A percentile compares a stretch with the other conserved stretches of the same genome.
These are phyloP conservation scores for Paracamarosporium sp. DNA, from an alignment of 2,329 filamentous ascomycete genomes.

Conservation along the genomic window DNA sequence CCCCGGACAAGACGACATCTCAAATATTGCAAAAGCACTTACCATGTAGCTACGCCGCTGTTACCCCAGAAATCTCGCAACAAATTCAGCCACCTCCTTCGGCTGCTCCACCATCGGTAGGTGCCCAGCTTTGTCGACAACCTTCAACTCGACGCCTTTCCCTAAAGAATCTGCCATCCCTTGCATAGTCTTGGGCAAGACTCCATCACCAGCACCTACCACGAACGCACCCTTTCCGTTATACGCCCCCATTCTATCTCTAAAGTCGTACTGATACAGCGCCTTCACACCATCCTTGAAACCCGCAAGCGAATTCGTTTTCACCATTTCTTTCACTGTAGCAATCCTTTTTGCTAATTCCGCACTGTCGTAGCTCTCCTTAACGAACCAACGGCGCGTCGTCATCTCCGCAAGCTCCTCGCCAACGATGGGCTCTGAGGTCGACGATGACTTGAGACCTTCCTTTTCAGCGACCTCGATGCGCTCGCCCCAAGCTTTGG, in stretches of 20 bases:
- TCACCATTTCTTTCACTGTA: constrained; percentile 72
- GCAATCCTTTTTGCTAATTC: constrained; percentile 57
- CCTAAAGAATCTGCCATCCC: constrained; percentile 64
- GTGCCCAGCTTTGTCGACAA: constrained; percentile 76
- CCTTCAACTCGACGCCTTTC: constrained; percentile 63
- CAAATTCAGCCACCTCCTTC: constrained; percentile 68
- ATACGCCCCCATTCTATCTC: constrained; percentile 60
- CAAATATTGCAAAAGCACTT: too few species aligned
- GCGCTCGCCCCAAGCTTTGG: constrained; percentile 79
- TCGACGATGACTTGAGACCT: constrained; percentile 34
- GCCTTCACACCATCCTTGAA: constrained; percentile 73
- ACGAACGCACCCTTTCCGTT: constrained; percentile 70
- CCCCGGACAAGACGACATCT: too few species aligned
- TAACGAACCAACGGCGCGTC: constrained; percentile 76
- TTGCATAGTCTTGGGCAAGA: constrained; percentile 80
- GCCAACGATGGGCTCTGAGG: constrained; percentile 64
- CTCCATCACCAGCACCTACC: constrained; percentile 76
- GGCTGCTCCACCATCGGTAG: constrained; percentile 84
- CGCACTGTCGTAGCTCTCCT: constrained; percentile 63
- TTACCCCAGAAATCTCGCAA: constrained; percentile 59
- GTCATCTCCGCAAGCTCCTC: constrained; percentile 72
- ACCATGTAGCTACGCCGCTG: too few species aligned
- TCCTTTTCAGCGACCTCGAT: constrained; percentile 71
- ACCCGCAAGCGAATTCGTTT: constrained; percentile 71
- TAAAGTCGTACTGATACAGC: constrained; percentile 75